These are phyloP conservation scores for Andrographis paniculata DNA, from an alignment of 305 asterid genomes.

Conservation along the genomic window DNA sequence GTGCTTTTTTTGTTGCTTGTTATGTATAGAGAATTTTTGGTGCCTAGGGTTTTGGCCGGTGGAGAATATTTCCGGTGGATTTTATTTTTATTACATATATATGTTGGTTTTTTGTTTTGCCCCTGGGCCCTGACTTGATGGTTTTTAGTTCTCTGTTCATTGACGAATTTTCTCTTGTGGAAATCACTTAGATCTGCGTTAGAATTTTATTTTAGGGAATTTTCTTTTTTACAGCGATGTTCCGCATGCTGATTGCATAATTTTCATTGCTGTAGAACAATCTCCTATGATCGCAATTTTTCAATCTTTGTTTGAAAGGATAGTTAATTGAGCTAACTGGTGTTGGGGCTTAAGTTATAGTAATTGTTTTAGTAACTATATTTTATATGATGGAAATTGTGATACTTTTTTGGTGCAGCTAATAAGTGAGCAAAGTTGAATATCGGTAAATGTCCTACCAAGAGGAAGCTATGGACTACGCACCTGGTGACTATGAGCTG, in stretches of 20 bases:
- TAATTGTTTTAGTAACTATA: background rate
- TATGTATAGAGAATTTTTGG: slow-evolving; percentile 12
- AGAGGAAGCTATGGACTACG: slow-evolving; percentile 44
- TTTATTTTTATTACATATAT: background rate
- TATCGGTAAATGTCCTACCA: slow-evolving; percentile 27
- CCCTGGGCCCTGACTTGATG: background rate
- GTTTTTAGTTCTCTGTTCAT: slow-evolving; percentile 2
- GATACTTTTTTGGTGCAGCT: slow-evolving; percentile 23
- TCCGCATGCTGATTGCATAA: background rate
- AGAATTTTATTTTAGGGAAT: background rate
- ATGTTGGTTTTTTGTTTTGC: background rate
- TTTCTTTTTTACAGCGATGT: background rate
- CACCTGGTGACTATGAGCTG: slow-evolving; percentile 44
- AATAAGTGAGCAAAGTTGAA: slow-evolving; percentile 15
- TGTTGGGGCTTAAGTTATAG: background rate
- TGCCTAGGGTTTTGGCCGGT: slow-evolving; percentile 23
- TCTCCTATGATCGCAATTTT: background rate
- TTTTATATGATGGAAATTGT: no score
- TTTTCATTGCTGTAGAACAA: background rate
- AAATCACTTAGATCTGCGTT: background rate
- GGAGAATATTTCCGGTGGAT: background rate
- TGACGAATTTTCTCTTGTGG: background rate
- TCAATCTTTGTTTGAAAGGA: background rate
- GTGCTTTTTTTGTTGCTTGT: slow-evolving; percentile 5
- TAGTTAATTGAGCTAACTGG: background rate